phyloP scores from a whole-genome alignment of 2,329 filamentous ascomycete genomes.

The Fusarium clavum region DNA sequence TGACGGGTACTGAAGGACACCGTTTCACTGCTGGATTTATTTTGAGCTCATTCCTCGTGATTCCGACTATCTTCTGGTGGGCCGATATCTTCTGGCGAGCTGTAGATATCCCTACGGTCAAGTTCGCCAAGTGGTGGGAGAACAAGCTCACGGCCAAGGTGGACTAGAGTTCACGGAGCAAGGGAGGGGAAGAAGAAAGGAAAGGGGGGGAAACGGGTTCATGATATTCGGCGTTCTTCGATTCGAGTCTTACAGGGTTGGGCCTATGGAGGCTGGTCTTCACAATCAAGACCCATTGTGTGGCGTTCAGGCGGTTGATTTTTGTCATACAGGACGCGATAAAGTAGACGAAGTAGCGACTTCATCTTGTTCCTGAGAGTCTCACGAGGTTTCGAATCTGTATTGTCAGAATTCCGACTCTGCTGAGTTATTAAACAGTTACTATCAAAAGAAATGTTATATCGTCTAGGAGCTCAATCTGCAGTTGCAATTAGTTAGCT shows the following conservation, averaged over 20 bases:
- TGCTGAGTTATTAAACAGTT: slow-evolving; percentile 1
- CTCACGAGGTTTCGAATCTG: background rate
- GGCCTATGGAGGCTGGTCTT: slow-evolving; percentile 8
- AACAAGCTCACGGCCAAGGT: slow-evolving; percentile 53
- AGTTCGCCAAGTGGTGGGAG: slow-evolving; percentile 68
- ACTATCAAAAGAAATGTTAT: slow-evolving; percentile 9
- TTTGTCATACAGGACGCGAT: slow-evolving; percentile 11
- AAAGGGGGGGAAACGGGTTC: background rate
- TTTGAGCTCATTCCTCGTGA: slow-evolving; percentile 60
- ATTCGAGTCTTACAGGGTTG: slow-evolving; percentile 9
- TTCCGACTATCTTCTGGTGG: slow-evolving; percentile 65
- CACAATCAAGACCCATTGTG: background rate
- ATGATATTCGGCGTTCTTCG: slow-evolving; percentile 17
- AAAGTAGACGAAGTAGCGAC: slow-evolving; percentile 1
- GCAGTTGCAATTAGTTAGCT: background rate
- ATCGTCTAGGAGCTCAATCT: background rate
- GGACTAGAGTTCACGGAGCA: slow-evolving; percentile 29
- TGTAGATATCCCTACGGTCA: slow-evolving; percentile 67
- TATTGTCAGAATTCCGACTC: background rate
- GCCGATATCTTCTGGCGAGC: slow-evolving; percentile 68
- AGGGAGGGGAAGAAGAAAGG: background rate
- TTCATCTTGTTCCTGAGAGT: slow-evolving; percentile 2
- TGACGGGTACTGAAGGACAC: slow-evolving; percentile 60
- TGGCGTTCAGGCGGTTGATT: slow-evolving; percentile 36
- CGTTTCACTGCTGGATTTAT: slow-evolving; percentile 61